Conservation (phyloP, 352 stramenopile genomes). For the Pythium aphanidermatum region DNA sequence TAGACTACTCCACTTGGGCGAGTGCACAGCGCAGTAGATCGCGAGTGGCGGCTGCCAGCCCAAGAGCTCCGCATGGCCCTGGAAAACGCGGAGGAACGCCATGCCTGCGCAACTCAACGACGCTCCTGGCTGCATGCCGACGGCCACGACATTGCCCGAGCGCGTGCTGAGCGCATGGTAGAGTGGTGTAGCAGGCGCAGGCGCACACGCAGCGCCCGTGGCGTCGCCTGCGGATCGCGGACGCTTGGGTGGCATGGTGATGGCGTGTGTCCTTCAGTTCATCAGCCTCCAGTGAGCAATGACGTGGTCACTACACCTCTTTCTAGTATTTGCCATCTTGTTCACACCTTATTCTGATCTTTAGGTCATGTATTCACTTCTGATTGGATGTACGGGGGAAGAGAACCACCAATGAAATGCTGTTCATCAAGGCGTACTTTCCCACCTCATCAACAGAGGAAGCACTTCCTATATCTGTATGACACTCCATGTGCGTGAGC, state of each 20-base stretch:
- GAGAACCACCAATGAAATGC: not conserved
- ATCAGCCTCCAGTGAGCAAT: no score
- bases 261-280: no score
- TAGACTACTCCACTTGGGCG: conserved; percentile 76
- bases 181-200: conserved; percentile 1
- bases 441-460: not conserved
- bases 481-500: no score
- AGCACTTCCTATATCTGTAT: not conserved
- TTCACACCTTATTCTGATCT: conserved; percentile 1
- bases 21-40: conserved; percentile 77
- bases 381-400: no score
- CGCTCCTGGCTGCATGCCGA: conserved; percentile 47
- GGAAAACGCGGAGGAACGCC: conserved; percentile 72
- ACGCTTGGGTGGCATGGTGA: conserved; percentile 20
- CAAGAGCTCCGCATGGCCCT: conserved; percentile 63
- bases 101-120: conserved; percentile 69
- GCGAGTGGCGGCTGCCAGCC: conserved; percentile 61
- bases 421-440: not conserved
- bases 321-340: no score
- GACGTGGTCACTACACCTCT: no score
- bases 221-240: conserved; percentile 7
- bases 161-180: conserved; percentile 40
- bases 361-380: no score
- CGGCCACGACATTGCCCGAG: conserved; percentile 55
- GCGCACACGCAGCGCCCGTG: not conserved